Evolutionary conservation across 2,329 filamentous ascomycete species (phyloP).

Genomic region (Hypoxylon sp.): DNA sequence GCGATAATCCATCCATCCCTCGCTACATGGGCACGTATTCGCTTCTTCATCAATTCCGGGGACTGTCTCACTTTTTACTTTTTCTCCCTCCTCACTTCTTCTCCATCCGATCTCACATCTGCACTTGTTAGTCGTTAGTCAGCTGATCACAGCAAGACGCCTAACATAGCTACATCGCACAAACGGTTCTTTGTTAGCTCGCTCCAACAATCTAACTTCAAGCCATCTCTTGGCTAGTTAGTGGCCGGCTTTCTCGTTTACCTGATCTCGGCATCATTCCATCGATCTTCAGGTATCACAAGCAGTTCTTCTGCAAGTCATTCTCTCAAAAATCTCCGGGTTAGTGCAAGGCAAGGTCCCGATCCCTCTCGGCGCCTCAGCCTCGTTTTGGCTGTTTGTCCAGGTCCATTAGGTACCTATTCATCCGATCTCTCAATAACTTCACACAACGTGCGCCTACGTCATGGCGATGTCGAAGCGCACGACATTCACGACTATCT

Average conservation of each 20-base stretch:
- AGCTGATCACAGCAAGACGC: slow-evolving; percentile 20
- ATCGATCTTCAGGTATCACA: slow-evolving; percentile 21
- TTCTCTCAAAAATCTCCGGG: neutral
- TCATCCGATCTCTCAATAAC: neutral
- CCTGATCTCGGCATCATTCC: slow-evolving; percentile 20
- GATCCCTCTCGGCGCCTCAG: slow-evolving; percentile 9
- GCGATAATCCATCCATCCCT: slow-evolving; percentile 12
- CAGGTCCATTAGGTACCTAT: neutral
- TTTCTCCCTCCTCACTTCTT: neutral
- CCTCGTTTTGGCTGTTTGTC: slow-evolving; percentile 7
- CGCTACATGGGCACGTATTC: slow-evolving; percentile 12
- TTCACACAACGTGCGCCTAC: neutral
- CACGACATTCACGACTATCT: slow-evolving; percentile 82
- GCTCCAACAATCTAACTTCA: slow-evolving; percentile 9
- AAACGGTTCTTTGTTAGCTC: slow-evolving; percentile 7
- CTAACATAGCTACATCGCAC: slow-evolving; percentile 11
- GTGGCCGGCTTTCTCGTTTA: slow-evolving; percentile 19
- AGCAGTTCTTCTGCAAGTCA: slow-evolving; percentile 25
- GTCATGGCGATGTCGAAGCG: slow-evolving; percentile 75
- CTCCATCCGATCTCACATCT: slow-evolving; percentile 21
- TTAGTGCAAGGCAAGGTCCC: slow-evolving; percentile 11
- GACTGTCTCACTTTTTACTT: slow-evolving; percentile 3
- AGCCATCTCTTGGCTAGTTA: slow-evolving; percentile 6
- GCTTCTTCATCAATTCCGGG: neutral
- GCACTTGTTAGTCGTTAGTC: slow-evolving; percentile 10